Base-by-base conservation (phyloP, 768 basidiomycete genomes). In the Macrolepiota dolichaula region DNA sequence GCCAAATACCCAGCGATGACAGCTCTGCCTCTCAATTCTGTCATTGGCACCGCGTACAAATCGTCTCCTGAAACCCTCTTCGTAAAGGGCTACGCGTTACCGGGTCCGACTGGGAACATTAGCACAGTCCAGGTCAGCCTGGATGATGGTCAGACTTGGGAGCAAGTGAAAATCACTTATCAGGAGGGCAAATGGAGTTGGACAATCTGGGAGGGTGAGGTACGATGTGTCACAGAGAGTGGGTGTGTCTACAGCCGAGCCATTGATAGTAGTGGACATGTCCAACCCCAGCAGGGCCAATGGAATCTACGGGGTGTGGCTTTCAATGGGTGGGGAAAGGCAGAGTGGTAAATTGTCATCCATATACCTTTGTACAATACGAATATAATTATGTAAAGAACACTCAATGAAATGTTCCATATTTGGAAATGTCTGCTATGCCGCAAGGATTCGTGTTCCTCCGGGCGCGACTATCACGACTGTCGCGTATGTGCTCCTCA, bases 221-320 rank as follows among this genome's bases (percentile, higher is more conserved):
- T 91, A 13, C 69, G 72, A 6, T 70, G 74, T 49, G 67, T 69
- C 4, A 68, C 65, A 3, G 64, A 67, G 51, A 71, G 64, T 24
- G 81, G 80, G 2, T 71, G 69, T 3, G 74, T 80, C 4, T 70
- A 74, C 51, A 82, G 83, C 57, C 80, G 86, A 3, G 88, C 86
- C 1, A 74, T 71, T 25, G 86, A 88, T 70, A 69, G 69, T 7
- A 70, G 67, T 22, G 85, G 83, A 4, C 71, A 77, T 27, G 63
- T 77, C 11, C 89, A 91, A 69, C 75, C 74, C 0, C 71, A 72
- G 40, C 77, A 81, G 4, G 78, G 77, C 1, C 64, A 69, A 13
- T 91, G 89, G 89, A 91, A 89, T 68, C 66, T 89, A 66, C 74
- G 88, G 46, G 88, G 89, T 0, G 85, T 90, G 5, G 86, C 79